Evolutionary conservation across 106 monocot species (phyloP).

Genomic region (Dendrobium huoshanense): DNA sequence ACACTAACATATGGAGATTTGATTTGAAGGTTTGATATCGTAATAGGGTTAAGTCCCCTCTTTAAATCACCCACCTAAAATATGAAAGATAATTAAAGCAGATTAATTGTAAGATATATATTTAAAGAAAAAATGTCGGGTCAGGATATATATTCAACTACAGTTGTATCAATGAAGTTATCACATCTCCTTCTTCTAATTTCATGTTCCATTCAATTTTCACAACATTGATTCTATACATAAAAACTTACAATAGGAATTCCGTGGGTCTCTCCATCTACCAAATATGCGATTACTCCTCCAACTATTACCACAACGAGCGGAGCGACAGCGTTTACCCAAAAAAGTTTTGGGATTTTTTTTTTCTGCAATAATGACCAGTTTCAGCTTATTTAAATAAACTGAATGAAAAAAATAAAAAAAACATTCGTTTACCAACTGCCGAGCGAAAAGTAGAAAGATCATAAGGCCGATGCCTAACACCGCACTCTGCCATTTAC

Average conservation of each 20-base stretch:
- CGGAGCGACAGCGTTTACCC: conserved; percentile 65
- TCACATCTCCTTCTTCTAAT: no score
- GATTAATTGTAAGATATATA: no score
- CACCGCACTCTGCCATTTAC: conserved; percentile 74
- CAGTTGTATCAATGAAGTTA: no score
- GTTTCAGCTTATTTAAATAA: neutral
- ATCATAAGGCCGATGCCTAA: conserved; percentile 51
- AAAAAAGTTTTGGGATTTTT: conserved; percentile 55
- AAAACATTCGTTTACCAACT: conserved; percentile 46
- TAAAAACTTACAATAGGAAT: conserved; percentile 52
- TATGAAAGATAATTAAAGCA: neutral
- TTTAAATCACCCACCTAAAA: conserved; percentile 70
- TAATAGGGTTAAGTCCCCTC: conserved; percentile 76
- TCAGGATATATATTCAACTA: no score
- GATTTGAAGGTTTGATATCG: conserved; percentile 41
- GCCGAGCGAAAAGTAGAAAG: conserved; percentile 35
- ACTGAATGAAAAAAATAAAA: no score
- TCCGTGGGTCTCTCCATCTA: conserved; percentile 51
- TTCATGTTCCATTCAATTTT: no score
- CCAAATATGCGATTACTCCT: conserved; percentile 41
- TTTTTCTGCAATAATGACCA: conserved; percentile 28
- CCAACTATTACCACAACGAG: conserved; percentile 57
- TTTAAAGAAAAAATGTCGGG: no score
- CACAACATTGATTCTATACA: no score
- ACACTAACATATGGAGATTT: conserved; percentile 19